These are phyloP conservation scores for Pythium brachiatum DNA, from an alignment of 352 stramenopile species.

Conservation along the genomic window DNA sequence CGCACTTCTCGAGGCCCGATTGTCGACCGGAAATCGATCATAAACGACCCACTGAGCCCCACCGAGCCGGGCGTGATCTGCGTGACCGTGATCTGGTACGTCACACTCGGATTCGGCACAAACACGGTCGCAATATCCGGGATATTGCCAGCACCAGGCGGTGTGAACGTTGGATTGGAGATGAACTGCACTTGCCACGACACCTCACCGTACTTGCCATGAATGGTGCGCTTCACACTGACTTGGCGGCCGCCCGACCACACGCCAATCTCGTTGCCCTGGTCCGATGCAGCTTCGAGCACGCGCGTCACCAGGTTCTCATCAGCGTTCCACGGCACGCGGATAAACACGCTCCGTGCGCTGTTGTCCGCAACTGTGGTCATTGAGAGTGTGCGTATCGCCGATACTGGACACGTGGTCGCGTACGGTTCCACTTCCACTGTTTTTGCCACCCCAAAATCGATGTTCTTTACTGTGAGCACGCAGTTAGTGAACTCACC, in stretches of 20 bases:
- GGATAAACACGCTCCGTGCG: conserved; percentile 29
- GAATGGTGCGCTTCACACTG: conserved; percentile 82
- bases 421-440: conserved; percentile 35
- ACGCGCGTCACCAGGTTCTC: conserved; percentile 43
- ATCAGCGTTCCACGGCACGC: conserved; percentile 70
- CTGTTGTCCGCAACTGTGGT: not conserved
- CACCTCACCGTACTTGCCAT: conserved; percentile 94
- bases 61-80: conserved; percentile 86
- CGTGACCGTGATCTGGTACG: conserved; percentile 62
- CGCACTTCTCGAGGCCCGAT: conserved; percentile 65
- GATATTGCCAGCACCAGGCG: conserved; percentile 91
- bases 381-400: no score
- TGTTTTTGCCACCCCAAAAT: conserved; percentile 24
- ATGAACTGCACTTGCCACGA: conserved; percentile 95
- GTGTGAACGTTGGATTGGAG: conserved; percentile 86
- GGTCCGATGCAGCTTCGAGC: conserved; percentile 54
- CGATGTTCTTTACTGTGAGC: conserved; percentile 37
- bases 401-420: conserved; percentile 30
- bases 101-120: conserved; percentile 15
- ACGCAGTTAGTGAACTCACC: conserved; percentile 47
- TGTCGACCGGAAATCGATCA: conserved; percentile 88
- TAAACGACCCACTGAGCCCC: conserved; percentile 88
- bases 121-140: conserved; percentile 52
- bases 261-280: conserved; percentile 31
- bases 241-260: conserved; percentile 72